These are phyloP conservation scores for Fusarium begoniae DNA, from an alignment of 2,329 filamentous ascomycete species.

Conservation along the genomic window DNA sequence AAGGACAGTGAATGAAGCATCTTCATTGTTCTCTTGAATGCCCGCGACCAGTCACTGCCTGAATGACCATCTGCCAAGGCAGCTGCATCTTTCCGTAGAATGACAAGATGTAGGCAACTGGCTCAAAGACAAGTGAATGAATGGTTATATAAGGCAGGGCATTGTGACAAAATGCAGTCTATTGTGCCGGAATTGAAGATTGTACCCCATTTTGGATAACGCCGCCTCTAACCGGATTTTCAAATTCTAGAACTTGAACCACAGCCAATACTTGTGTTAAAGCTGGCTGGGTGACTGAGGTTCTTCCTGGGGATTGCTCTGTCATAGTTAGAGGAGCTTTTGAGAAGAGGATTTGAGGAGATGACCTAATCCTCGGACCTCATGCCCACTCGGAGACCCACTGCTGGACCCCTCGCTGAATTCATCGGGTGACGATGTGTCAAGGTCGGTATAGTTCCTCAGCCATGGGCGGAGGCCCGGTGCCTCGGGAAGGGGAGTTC, in stretches of 20 bases:
- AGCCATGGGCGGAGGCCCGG: background rate
- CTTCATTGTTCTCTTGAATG: background rate
- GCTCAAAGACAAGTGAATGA: background rate
- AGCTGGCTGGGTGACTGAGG: background rate
- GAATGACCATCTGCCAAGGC: background rate
- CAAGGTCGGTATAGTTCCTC: background rate
- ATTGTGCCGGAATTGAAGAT: background rate
- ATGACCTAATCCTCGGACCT: background rate
- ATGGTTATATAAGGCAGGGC: too few relatives aligned
- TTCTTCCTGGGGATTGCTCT: background rate
- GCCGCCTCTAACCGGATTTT: background rate
- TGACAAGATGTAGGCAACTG: fast-evolving
- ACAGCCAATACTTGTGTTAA: fast-evolving
- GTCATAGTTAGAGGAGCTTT: background rate
- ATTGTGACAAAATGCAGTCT: background rate
- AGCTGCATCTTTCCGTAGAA: background rate
- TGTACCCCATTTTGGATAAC: background rate
- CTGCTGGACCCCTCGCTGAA: background rate
- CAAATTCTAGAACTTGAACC: background rate
- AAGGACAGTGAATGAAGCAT: background rate
- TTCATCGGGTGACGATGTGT: too few relatives aligned
- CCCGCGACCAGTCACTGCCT: background rate
- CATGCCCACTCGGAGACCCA: background rate
- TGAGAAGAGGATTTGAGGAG: background rate
- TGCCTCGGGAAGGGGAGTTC: background rate